A percentile compares a stretch with the other conserved stretches of the same genome.
Evolutionary conservation across 2,329 filamentous ascomycete species (phyloP).

Genomic region (Apiospora arundinis): DNA sequence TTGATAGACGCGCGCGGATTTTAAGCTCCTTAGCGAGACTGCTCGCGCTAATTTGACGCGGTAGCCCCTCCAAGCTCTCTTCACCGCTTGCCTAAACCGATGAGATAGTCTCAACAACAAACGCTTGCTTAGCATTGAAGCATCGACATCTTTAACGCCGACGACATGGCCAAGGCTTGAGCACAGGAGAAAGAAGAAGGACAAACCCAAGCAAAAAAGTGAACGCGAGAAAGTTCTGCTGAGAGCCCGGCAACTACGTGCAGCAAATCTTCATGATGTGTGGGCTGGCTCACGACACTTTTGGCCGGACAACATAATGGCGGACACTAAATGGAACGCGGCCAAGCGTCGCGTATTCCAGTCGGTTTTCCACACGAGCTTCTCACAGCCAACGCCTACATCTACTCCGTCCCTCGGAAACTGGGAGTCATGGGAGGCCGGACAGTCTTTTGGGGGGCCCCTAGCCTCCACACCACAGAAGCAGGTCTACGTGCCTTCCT

Average conservation of each 20-base stretch:
- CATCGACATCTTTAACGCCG: conserved; percentile 11
- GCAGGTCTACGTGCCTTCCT: conserved; percentile 32
- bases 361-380: conserved; percentile 61
- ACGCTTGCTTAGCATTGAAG: conserved; percentile 6
- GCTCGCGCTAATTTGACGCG: neutral
- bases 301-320: conserved; percentile 33
- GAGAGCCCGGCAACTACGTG: neutral
- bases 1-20: neutral
- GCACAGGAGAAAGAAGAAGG: conserved; percentile 3
- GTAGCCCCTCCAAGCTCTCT: neutral
- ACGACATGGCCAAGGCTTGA: neutral
- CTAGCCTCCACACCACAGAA: conserved; percentile 34
- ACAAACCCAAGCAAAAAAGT: neutral
- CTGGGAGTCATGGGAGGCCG: conserved; percentile 47
- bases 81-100: neutral
- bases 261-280: conserved; percentile 14
- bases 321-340: conserved; percentile 51
- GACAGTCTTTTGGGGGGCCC: conserved; percentile 54
- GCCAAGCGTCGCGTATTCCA: conserved; percentile 58
- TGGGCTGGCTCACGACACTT: neutral
- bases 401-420: conserved; percentile 46
- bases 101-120: neutral
- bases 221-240: neutral
- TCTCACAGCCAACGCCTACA: conserved; percentile 56
- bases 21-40: no score